Conservation (phyloP, 768 basidiomycete species). For the Tubosaeta brunneosetosa region DNA sequence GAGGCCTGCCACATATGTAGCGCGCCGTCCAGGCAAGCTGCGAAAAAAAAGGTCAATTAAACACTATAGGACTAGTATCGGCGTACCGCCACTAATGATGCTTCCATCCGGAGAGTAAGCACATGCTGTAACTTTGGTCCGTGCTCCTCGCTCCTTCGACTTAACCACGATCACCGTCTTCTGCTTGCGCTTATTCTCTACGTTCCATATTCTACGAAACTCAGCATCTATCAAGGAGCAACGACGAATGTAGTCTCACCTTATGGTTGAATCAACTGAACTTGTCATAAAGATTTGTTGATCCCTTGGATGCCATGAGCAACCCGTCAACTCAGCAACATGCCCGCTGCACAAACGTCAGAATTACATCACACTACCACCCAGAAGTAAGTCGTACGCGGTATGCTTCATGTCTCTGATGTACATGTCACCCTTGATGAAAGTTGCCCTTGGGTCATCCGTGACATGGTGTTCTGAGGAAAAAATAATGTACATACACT, state of each 20-base stretch:
- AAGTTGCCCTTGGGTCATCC: slow-evolving; percentile 63
- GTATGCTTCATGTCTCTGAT: slow-evolving; percentile 99
- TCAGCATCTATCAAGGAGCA: slow-evolving; percentile 4
- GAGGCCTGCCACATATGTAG: slow-evolving; percentile 90
- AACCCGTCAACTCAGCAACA: slow-evolving; percentile 85
- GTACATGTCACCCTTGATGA: slow-evolving; percentile 94
- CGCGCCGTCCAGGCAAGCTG: slow-evolving; percentile 89
- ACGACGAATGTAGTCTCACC: slow-evolving; percentile 43
- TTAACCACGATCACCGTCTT: slow-evolving; percentile 96
- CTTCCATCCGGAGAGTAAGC: slow-evolving; percentile 88
- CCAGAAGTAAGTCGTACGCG: slow-evolving; percentile 52
- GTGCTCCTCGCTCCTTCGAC: slow-evolving; percentile 89
- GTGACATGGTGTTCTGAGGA: slow-evolving; percentile 35
- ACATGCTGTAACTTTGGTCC: slow-evolving; percentile 87
- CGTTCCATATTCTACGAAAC: slow-evolving; percentile 81
- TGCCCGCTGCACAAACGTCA: slow-evolving; percentile 65
- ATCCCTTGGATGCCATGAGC: slow-evolving; percentile 91
- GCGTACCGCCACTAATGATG: slow-evolving; percentile 80
- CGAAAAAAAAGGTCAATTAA: slow-evolving; percentile 6
- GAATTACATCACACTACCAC: slow-evolving; percentile 2
- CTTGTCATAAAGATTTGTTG: slow-evolving; percentile 81
- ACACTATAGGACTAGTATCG: slow-evolving; percentile 9
- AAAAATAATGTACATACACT: slow-evolving; percentile 51
- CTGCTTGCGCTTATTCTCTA: slow-evolving; percentile 88
- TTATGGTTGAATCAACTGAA: slow-evolving; percentile 93